Evolutionary conservation across 805 yeast species (phyloP).

Genomic region (Candida ulmi): DNA sequence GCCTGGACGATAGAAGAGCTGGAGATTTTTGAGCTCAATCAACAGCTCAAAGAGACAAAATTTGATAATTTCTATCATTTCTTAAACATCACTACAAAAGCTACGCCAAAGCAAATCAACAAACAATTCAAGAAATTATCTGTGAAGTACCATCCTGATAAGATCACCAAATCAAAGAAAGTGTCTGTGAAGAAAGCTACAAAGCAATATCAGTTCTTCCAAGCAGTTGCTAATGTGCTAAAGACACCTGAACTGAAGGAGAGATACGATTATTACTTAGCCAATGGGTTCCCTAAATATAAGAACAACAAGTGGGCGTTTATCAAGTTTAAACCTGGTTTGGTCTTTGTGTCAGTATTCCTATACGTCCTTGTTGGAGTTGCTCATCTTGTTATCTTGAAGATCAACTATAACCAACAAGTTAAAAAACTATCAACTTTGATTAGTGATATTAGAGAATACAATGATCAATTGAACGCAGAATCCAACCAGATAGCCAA

Average conservation of each 20-base stretch:
- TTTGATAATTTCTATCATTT: conserved; percentile 26
- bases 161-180: conserved; percentile 29
- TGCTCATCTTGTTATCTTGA: conserved; percentile 54
- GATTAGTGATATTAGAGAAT: conserved; percentile 43
- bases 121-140: conserved; percentile 70
- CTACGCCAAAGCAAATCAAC: conserved; percentile 45
- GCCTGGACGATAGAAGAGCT: conserved; percentile 67
- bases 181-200: conserved; percentile 28
- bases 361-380: conserved; percentile 44
- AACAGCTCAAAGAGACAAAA: conserved; percentile 40
- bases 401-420: conserved; percentile 47
- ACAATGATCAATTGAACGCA: conserved; percentile 54
- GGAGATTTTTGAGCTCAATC: conserved; percentile 72
- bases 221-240: conserved; percentile 69
- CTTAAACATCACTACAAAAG: conserved; percentile 19
- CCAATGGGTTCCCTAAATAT: conserved; percentile 83
- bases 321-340: conserved; percentile 64
- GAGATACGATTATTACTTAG: conserved; percentile 78
- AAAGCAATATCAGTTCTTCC: conserved; percentile 70
- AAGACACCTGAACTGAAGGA: conserved; percentile 47
- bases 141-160: conserved; percentile 82
- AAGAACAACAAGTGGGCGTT: conserved; percentile 63
- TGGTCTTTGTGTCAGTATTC: conserved; percentile 43
- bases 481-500: conserved; percentile 38
- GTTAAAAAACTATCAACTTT: conserved; percentile 48